phyloP scores from a whole-genome alignment of 305 asterid genomes.

The Stenogyne calaminthoides region DNA sequence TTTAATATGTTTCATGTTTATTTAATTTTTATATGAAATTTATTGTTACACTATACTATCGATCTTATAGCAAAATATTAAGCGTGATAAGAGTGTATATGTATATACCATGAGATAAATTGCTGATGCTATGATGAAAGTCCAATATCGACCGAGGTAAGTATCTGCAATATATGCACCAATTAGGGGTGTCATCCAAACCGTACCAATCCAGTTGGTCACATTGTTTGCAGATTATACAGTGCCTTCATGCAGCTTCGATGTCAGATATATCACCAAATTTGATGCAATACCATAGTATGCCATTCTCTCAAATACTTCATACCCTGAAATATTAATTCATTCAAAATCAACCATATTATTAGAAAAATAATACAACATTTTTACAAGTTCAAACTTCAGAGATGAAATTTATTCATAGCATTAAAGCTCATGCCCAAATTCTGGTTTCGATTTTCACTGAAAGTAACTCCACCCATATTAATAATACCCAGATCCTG shows the following conservation, averaged over 20 bases:
- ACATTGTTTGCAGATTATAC: conserved; percentile 70
- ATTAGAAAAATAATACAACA: too few species aligned
- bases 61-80: too few species aligned
- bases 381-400: too few species aligned
- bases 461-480: too few species aligned
- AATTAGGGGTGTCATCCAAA: conserved; percentile 76
- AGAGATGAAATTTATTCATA: too few species aligned
- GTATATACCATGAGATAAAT: conserved; percentile 43
- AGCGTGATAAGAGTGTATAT: background rate
- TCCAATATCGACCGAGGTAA: conserved; percentile 75
- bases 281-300: conserved; percentile 76
- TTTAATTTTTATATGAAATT: background rate
- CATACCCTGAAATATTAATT: conserved; percentile 52
- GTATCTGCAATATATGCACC: conserved; percentile 84
- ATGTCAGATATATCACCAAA: conserved; percentile 58
- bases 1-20: background rate
- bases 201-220: conserved; percentile 79
- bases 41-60: background rate
- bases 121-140: conserved; percentile 61
- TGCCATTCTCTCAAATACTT: conserved; percentile 81
- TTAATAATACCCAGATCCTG: too few species aligned
- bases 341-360: too few species aligned
- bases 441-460: too few species aligned
- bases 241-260: conserved; percentile 73
- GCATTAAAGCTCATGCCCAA: too few species aligned